Conservation (phyloP, 345 rosid species). For the Heritiera littoralis region DNA sequence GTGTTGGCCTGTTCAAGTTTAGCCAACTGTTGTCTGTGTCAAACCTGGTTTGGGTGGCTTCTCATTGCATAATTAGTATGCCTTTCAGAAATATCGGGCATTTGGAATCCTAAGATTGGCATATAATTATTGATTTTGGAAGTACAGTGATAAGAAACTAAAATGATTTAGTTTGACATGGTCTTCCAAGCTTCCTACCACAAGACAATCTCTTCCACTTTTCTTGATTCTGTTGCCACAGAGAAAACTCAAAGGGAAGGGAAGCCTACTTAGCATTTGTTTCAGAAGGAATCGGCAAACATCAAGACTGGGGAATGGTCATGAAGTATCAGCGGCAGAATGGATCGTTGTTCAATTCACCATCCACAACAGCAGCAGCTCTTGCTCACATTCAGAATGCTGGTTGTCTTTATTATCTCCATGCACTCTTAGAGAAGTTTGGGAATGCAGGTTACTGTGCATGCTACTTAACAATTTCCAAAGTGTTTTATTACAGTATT, state of each 20-base stretch:
- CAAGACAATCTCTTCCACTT: constrained; percentile 10
- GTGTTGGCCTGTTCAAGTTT: not conserved
- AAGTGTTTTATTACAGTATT: not conserved
- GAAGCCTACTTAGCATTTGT: constrained; percentile 61
- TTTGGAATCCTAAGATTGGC: not conserved
- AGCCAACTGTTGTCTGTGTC: not conserved
- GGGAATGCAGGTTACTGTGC: constrained; percentile 57
- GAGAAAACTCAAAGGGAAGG: constrained; percentile 46
- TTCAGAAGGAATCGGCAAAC: constrained; percentile 65
- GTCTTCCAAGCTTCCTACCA: not conserved
- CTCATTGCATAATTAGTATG: not conserved
- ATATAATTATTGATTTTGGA: not conserved
- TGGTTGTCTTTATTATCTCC: constrained; percentile 65
- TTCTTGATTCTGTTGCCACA: constrained; percentile 29
- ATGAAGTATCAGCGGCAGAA: constrained; percentile 68
- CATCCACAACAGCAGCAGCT: constrained; percentile 87
- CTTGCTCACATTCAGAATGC: constrained; percentile 49
- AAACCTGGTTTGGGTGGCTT: not conserved
- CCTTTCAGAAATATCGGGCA: not conserved
- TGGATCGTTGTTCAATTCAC: constrained; percentile 84
- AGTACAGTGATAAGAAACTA: not conserved
- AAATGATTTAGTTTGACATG: not conserved
- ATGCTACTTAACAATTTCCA: not conserved
- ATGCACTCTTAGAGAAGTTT: constrained; percentile 52
- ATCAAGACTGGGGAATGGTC: constrained; percentile 62